Evolutionary conservation across 164 flowering plant genomes (phyloP), one percentile per base, ranked within the genome.

Genomic region (Annona squamosa): DNA sequence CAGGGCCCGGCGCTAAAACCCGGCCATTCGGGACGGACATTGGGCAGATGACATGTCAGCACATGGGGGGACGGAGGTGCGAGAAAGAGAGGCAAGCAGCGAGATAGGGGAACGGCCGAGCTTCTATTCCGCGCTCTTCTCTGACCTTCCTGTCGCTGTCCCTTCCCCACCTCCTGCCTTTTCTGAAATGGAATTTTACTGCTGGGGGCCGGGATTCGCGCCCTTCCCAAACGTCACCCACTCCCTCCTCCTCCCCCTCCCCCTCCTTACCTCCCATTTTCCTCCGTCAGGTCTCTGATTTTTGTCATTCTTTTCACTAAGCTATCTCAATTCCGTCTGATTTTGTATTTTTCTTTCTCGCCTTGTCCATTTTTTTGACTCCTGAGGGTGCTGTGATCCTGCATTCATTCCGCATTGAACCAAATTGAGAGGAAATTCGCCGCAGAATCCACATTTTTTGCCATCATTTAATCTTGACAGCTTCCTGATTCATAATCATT

Each of bases 181-280:
- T 47, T 17, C 41, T 6, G 41, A 18, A 5, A 42, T 76, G 71
- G 78, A 65, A 57, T 18, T 71, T 75, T 42, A 10, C n/a, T 78
- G 82, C 84, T 77, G 79, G 69, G 57, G 78, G 77, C 82, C 84
- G 84, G 86, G 87, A 87, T 83, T 89, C 83, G 84, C 87, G 83
- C 80, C 52, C 59, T 67, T 67, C 75, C 62, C 47, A 13, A 56
- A 56, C 72, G 48, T 57, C 63, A 48, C 65, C 47, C 67, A 46
- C 41, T 75, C 68, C 41, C 3, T 63, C 70, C 43, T 46, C 48
- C 56, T 46, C 59, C 65, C 63, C 70, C 57, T 3, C 42, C 37
- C 37, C 37, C 37, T 26, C 37, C 37, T 26, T 26, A 26, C 37
- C 37, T 26, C 37, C 37, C 37, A 26, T 19, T 7, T 63, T 63